These are phyloP conservation scores for Ziziphus jujuba DNA, from an alignment of 306 rosid genomes.

Conservation along the genomic window DNA sequence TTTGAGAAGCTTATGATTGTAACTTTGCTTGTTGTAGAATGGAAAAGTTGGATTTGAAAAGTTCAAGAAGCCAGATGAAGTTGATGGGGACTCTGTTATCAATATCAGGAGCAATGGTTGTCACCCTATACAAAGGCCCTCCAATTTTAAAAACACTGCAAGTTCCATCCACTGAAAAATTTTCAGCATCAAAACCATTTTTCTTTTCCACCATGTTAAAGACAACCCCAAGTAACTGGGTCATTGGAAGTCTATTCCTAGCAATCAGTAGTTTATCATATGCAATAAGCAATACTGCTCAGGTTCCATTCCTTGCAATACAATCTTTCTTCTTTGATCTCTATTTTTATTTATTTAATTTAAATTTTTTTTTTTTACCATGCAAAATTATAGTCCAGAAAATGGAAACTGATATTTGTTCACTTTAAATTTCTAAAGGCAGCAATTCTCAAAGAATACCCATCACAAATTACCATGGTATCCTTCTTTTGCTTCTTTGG, in stretches of 20 bases:
- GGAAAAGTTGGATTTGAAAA: conserved; percentile 41
- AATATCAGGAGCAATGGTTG: conserved; percentile 45
- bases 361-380: background rate
- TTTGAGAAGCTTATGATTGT: too few relatives aligned
- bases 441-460: conserved; percentile 56
- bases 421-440: conserved; percentile 38
- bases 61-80: conserved; percentile 35
- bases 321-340: background rate
- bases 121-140: conserved; percentile 54
- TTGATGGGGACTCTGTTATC: conserved; percentile 45
- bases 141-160: conserved; percentile 21
- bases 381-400: background rate
- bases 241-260: conserved; percentile 53
- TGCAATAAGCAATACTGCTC: conserved; percentile 51
- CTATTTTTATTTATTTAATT: too few relatives aligned
- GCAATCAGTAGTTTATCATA: conserved; percentile 39
- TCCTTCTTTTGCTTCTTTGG: conserved; percentile 66
- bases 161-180: background rate
- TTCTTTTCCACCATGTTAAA: background rate
- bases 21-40: conserved; percentile 33
- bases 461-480: conserved; percentile 57
- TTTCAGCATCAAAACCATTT: conserved; percentile 4
- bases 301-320: conserved; percentile 24
- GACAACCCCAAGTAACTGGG: conserved; percentile 44
- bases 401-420: conserved; percentile 29